Conservation (phyloP, 768 basidiomycete genomes). For the Megacollybia marginata region DNA sequence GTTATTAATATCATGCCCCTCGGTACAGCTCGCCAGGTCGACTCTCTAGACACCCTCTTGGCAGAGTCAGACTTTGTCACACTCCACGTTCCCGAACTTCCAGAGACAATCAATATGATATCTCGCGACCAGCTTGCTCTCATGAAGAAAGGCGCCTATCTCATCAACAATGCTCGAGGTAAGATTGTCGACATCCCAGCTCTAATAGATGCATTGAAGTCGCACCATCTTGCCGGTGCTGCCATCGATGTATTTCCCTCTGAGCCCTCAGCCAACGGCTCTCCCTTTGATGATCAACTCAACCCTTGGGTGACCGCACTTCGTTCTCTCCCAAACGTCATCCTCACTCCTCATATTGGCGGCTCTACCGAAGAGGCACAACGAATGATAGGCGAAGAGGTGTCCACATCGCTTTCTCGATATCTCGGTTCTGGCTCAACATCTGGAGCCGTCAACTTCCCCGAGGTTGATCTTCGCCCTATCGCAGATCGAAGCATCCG, state of each 20-base stretch:
- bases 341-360: conserved; percentile 97
- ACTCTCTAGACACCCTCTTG: conserved; percentile 68
- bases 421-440: conserved; percentile 93
- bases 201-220: conserved; percentile 70
- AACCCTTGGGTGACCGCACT: conserved; percentile 80
- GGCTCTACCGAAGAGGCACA: conserved; percentile 99
- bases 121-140: conserved; percentile 62
- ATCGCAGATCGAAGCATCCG: conserved; percentile 80
- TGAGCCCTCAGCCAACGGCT: conserved; percentile 89
- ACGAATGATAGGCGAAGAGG: conserved; percentile 94
- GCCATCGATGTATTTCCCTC: conserved; percentile 90
- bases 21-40: conserved; percentile 87
- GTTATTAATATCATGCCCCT: conserved; percentile 96
- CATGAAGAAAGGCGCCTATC: conserved; percentile 94
- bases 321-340: conserved; percentile 76
- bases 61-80: conserved; percentile 86
- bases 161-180: conserved; percentile 97
- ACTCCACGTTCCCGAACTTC: conserved; percentile 92
- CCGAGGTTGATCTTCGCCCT: conserved; percentile 95
- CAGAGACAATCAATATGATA: conserved; percentile 96
- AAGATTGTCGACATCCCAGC: conserved; percentile 93
- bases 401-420: conserved; percentile 73
- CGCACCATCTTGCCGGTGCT: conserved; percentile 85
- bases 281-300: conserved; percentile 81
- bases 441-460: conserved; percentile 95